Evolutionary conservation across 2,329 filamentous ascomycete species (phyloP).

Genomic region (Ophiostoma ulmi): DNA sequence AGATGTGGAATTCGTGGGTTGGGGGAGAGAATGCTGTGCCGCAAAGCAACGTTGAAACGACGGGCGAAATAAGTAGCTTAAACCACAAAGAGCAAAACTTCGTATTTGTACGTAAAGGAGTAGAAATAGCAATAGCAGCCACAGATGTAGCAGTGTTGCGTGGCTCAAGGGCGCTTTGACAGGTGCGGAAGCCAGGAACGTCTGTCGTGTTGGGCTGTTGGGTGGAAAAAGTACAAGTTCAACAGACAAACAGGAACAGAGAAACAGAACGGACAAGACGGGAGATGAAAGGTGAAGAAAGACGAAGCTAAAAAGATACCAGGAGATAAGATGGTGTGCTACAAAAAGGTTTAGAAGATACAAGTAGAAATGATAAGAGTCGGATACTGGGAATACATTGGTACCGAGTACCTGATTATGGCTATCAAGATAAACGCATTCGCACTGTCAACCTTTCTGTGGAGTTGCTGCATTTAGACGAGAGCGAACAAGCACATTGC

Average conservation of each 20-base stretch:
- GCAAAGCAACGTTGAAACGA: background rate
- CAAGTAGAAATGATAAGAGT: background rate
- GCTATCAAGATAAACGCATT: too few species aligned
- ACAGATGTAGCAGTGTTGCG: background rate
- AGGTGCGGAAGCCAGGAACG: slow-evolving; percentile 1
- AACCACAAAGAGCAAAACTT: background rate
- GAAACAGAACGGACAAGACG: background rate
- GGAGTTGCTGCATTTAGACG: too few species aligned
- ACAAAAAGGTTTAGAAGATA: background rate
- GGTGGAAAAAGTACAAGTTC: background rate
- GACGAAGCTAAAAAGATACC: too few species aligned
- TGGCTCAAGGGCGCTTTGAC: background rate
- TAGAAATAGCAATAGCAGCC: background rate
- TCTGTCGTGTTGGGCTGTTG: background rate
- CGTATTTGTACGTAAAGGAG: background rate
- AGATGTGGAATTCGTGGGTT: background rate
- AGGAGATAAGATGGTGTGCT: background rate
- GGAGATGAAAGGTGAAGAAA: too few species aligned
- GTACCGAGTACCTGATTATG: too few species aligned
- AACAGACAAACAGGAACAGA: background rate
- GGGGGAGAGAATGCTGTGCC: slow-evolving; percentile 3
- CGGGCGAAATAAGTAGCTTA: background rate
- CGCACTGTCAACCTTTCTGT: too few species aligned
- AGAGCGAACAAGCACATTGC: too few species aligned
- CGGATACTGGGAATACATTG: too few species aligned